Base-by-base conservation (phyloP, 345 rosid genomes). In the Eucalyptus microcorys region DNA sequence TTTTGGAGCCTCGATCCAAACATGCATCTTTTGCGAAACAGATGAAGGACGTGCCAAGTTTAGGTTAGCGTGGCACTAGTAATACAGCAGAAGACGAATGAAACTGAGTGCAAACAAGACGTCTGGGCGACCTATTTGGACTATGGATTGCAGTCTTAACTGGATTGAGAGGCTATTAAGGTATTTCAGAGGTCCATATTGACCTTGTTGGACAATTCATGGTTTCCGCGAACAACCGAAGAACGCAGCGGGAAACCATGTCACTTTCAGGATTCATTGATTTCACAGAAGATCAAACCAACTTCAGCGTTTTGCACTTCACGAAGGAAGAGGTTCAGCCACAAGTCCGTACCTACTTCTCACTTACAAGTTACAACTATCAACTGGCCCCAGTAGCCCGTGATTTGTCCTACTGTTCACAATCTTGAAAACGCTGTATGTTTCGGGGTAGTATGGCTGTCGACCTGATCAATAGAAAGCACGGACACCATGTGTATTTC, bases 401-500 rank as follows among this genome's bases (percentile, higher is more conserved):
- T 76, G 83, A 76, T 76, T 10, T 76, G 10, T 37, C 27, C 83
- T 40, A 10, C 47, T 19, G 27, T 21, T 76, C 83, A 76, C 83
- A 0, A 13, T 37, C 45, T 76, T 5, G 47, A 10, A 71, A 19
- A 71, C 83, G 12, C 21, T 34, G 43, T 0, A 17, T 68, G 80
- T 68, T 0, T 68, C 42, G 4, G 12, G 43, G 4, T 16, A 1
- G 21, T 66, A 32, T 32, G 42, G 40, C 1, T 66, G 79, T 32
- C 42, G 79, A 66, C 79, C 37, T 1, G 42, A 0, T 66, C 19
- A 8, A 32, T 32, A 16, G 1, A 68, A 68, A 10, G 80, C 1
- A 0, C 43, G 3, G 0, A 32, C 22, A 9, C 22, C 0, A 3
- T 0, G 22, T 37, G 40, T 66, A 66, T 66, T 32, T 66, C 79